phyloP scores from a whole-genome alignment of 495 filamentous ascomycete species.

The Hypoxylon lienhwacheense region DNA sequence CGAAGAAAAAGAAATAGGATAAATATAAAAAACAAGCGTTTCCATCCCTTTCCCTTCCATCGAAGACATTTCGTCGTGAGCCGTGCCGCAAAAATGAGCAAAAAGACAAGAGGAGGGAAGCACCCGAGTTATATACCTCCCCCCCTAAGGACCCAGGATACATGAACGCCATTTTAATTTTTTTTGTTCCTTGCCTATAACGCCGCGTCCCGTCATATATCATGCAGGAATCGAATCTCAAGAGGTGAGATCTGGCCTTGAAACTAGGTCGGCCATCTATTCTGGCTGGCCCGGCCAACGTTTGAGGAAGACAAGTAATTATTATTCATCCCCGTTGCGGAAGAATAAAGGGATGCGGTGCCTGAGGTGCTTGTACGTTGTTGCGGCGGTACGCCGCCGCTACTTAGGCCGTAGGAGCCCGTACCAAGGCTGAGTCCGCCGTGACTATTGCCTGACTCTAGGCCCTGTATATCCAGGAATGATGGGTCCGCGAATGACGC shows the following conservation, averaged over 20 bases:
- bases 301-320: conserved; percentile 32
- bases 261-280: conserved; percentile 34
- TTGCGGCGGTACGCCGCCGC: conserved; percentile 30
- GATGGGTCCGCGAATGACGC: conserved; percentile 38
- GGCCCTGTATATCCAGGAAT: conserved; percentile 43
- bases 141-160: conserved; percentile 11
- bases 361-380: conserved; percentile 38
- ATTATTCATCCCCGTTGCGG: conserved; percentile 36
- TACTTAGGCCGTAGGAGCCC: conserved; percentile 34
- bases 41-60: conserved; percentile 8
- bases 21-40: conserved; percentile 3
- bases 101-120: neutral
- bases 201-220: conserved; percentile 34
- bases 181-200: conserved; percentile 24
- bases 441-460: conserved; percentile 43
- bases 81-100: conserved; percentile 16
- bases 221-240: conserved; percentile 12
- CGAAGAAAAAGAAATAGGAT: neutral
- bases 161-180: conserved; percentile 32
- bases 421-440: conserved; percentile 31
- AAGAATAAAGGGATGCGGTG: conserved; percentile 30
- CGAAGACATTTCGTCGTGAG: conserved; percentile 28
- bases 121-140: neutral
- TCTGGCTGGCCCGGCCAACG: conserved; percentile 35
- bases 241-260: neutral